Conservation (phyloP, 345 rosid genomes). For the Cochlearia excelsa region DNA sequence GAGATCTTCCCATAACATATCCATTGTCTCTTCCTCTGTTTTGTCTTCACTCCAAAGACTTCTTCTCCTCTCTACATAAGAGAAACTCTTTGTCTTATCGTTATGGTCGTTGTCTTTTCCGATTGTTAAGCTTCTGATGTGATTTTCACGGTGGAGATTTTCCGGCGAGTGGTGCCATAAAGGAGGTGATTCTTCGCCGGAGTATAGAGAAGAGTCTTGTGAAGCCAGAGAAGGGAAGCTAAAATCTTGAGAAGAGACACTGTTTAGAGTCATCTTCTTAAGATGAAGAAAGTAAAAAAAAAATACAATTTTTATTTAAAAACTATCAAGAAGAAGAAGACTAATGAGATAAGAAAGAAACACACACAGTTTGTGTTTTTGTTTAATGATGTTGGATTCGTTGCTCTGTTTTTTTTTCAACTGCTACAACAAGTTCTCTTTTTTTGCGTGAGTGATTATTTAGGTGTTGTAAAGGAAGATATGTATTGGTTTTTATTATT, state of each 20-base stretch:
- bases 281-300: constrained; percentile 12
- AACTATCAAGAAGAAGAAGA: constrained; percentile 1
- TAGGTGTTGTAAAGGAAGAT: constrained; percentile 19
- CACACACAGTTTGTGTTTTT: constrained; percentile 35
- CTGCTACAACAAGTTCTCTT: constrained; percentile 47
- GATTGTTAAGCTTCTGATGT: constrained; percentile 10
- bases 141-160: constrained; percentile 25
- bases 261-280: constrained; percentile 29
- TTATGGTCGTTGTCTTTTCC: constrained; percentile 12
- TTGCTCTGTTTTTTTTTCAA: constrained; percentile 46
- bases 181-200: constrained; percentile 63
- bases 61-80: constrained; percentile 34
- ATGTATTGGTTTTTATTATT: neutral
- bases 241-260: constrained; percentile 53
- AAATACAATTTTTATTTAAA: neutral
- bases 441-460: neutral
- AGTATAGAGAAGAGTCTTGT: constrained; percentile 24
- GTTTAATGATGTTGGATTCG: constrained; percentile 37
- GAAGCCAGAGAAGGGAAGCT: constrained; percentile 53
- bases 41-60: constrained; percentile 24
- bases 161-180: constrained; percentile 56
- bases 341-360: constrained; percentile 9
- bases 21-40: constrained; percentile 59
- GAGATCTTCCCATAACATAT: constrained; percentile 85
- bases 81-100: constrained; percentile 38